Evolutionary conservation across 768 basidiomycete species (phyloP), one percentile per base, ranked within the genome.

Genomic region (Collybiopsis confluens): DNA sequence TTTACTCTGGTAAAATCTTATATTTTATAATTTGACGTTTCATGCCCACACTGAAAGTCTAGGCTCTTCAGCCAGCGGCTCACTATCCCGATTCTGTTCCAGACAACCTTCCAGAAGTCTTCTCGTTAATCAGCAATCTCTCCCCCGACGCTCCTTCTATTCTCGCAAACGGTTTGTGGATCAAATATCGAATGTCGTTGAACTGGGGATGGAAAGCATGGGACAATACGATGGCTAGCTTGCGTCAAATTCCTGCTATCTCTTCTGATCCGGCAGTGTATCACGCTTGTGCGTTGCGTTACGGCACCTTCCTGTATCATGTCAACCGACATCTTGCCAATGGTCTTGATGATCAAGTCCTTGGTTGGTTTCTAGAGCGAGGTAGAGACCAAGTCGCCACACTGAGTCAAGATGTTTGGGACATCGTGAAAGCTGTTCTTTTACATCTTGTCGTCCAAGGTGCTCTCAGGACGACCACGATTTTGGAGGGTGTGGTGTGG

Each of bases 191-290:
- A 40, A 81, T 80, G 15, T 80, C 88, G 0, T 61, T 68, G 13
- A 80, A 89, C 59, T 91, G 90, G 88, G 88, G 80, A 1, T 86
- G 82, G 82, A 86, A 85, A 60, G 86, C 87, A 18, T 92, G 90
- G 90, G 88, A 91, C 63, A 91, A 88, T 60, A 82, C 85, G 1
- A 75, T 92, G 41, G 81, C 86, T 5, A 85, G 84, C 48, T 71
- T 92, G 41, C 86, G 84, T 40, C 85, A 87, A 63, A 74, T 88
- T 41, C 81, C 85, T 5, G 66, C 68, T 41, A 79, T 86, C 73
- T 75, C 75, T 15, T 60, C 72, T 3, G 82, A 84, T 53, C 54
- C 64, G 6, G 64, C 67, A 49, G 74, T 68, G 23, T 79, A 80
- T 21, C 72, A 75, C 46, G 68, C 71, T 33, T 81, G 80, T 56